These are phyloP conservation scores for Trichoderma oligosporum DNA, from an alignment of 2,329 filamentous ascomycete genomes.

Conservation along the genomic window DNA sequence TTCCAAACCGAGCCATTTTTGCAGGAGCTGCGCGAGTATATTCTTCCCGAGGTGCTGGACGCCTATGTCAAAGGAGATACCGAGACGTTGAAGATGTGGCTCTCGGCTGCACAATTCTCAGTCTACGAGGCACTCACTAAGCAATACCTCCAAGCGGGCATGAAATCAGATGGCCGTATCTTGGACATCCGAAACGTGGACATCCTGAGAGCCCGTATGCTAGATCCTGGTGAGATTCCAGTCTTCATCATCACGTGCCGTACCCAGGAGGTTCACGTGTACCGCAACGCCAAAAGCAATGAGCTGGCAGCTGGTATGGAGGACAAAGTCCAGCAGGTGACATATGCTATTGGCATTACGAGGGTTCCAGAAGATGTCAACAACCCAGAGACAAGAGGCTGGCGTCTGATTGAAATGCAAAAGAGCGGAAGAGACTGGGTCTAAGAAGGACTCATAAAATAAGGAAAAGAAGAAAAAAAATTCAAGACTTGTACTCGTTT, in stretches of 20 bases:
- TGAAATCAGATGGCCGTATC: slow-evolving; percentile 92
- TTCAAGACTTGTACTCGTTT: slow-evolving; percentile 12
- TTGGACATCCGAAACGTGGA: slow-evolving; percentile 94
- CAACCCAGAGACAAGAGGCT: slow-evolving; percentile 94
- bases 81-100: slow-evolving; percentile 87
- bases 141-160: slow-evolving; percentile 88
- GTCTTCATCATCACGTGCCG: slow-evolving; percentile 97
- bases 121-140: slow-evolving; percentile 96
- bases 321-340: slow-evolving; percentile 96
- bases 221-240: slow-evolving; percentile 82
- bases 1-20: slow-evolving; percentile 96
- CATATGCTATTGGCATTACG: slow-evolving; percentile 95
- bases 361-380: slow-evolving; percentile 90
- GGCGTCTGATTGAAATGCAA: slow-evolving; percentile 97
- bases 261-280: slow-evolving; percentile 97
- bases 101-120: slow-evolving; percentile 91
- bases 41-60: slow-evolving; percentile 92
- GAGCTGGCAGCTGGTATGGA: slow-evolving; percentile 96
- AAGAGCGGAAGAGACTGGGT: slow-evolving; percentile 92
- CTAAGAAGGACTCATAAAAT: slow-evolving; percentile 35
- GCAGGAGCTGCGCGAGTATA: slow-evolving; percentile 94
- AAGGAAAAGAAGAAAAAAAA: neutral
- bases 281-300: slow-evolving; percentile 84
- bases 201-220: slow-evolving; percentile 72
- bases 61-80: slow-evolving; percentile 96